Evolutionary conservation across 2,329 filamentous ascomycete species (phyloP), one percentile per base, ranked within the genome.

Genomic region (Exophiala sideris): DNA sequence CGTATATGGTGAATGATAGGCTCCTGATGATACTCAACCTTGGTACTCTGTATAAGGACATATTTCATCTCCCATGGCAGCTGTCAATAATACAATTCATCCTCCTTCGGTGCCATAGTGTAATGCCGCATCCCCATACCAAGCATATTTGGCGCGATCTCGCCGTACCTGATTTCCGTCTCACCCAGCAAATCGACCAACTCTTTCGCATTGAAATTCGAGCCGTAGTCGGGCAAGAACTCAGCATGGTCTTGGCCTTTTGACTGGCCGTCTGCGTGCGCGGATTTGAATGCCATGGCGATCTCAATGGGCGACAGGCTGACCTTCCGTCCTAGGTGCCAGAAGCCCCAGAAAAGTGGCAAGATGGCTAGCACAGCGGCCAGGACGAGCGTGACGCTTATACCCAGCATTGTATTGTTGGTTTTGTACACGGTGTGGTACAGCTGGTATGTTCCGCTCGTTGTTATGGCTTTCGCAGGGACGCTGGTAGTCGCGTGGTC

Each of bases 161-260:
- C 49, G 11, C 49, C 49, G 16, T 52, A 52, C n/a, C 18, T 34
- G n/a, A 52, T 41, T 7, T 52, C 38, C 1, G 14, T 38, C 5
- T 16, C 5, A 2, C 49, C 49, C 39, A 45, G 40, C n/a, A 46
- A n/a, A 29, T 38, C 85, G 46, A 94, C 80, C 86, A 96, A 87
- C 77, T 96, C 89, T 70, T 97, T 96, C 14, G 91, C 86, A n/a
- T 85, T 89, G 79, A 97, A 96, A 76, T 51, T 51, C 5, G 49
- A 51, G 40, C 49, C 49, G 34, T 16, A 36, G n/a, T 51, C 24
- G 3, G 49, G 29, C 41, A 32, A n/a, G 5, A 11, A 33, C 1
- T 33, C 49, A 7, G 29, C 39, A 18, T 41, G 7, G 1, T n/a
- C 41, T n/a, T 51, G 14, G 12, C 29, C 12, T 14, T 20, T 12